Base-by-base conservation (phyloP, 2,329 filamentous ascomycete species). In the Phoma sp. region DNA sequence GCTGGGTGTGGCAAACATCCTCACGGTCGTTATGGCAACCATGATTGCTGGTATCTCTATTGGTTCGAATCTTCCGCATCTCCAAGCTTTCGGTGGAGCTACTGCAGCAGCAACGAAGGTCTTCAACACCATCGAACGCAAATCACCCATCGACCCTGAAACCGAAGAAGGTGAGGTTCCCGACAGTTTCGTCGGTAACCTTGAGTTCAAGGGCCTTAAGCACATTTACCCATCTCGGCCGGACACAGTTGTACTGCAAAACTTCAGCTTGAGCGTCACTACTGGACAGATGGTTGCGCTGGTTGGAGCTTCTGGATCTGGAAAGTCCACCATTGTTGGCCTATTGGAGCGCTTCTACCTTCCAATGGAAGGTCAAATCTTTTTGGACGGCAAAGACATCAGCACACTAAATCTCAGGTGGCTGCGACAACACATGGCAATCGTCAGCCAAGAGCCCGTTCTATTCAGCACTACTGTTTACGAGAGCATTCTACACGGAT, bases 181-280 rank as follows among this genome's bases (percentile, higher is more conserved):
- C 1, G 87, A 92, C 1, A 75, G 84, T 17, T 82, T 96, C 2
- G 80, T 89, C 55, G 95, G 95, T 23, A 86, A 85, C 14, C 88
- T 99, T 53, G 89, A 93, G 61, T 83, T 99, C 37, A 85, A 87
- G 62, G 84, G 91, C 63, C 83, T 98, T 70, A 95, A 91, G 74
- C 93, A 96, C 75, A 93, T 97, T 65, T 98, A 99, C 67, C 95
- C 95, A 4, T 96, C 92, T 5, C 86, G 95, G 11, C 91, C 93
- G 0, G 93, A 97, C 66, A 92, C 96, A 4, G 85, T 87, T 1
- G 90, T 98, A 32, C 93, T 98, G 87, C 81, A 95, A 34, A 87
- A 88, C 60, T 90, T 98, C 51, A 90, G 81, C 51, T 83, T 99
- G 1, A 75, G 83, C 1, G 88, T 98, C 30, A 92, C 92, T 1